Evolutionary conservation across 805 yeast species (phyloP).

Genomic region (Starmera quercuum): DNA sequence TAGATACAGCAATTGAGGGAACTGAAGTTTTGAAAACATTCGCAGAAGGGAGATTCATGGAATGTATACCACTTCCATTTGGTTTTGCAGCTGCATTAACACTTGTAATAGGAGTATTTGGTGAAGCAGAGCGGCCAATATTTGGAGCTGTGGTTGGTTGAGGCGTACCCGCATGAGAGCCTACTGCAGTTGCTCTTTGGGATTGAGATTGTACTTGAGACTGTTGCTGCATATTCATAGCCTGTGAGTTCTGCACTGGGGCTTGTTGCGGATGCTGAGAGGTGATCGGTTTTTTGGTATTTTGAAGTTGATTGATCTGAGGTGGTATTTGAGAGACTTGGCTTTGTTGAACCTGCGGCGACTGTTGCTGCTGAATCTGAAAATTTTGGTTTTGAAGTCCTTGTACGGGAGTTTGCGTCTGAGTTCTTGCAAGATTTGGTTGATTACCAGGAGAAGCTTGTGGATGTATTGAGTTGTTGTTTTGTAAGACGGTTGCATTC

Average conservation of each 20-base stretch:
- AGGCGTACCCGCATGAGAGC: constrained; percentile 15
- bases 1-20: constrained; percentile 69
- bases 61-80: constrained; percentile 18
- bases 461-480: constrained; percentile 21
- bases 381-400: constrained; percentile 20
- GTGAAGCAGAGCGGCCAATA: constrained; percentile 18
- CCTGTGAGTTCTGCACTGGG: no score
- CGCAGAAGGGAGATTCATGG: constrained; percentile 19
- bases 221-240: no score
- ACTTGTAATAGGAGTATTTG: constrained; percentile 33
- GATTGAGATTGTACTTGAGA: no score
- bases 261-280: constrained; percentile 1
- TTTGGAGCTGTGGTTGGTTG: constrained; percentile 8
- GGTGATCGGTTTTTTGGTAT: constrained; percentile 1
- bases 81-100: constrained; percentile 44
- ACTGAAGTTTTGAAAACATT: constrained; percentile 32
- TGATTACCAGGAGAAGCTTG: constrained; percentile 21
- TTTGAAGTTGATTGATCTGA: constrained; percentile 5
- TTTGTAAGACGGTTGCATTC: constrained; percentile 19
- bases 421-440: constrained; percentile 15
- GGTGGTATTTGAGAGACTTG: constrained; percentile 3
- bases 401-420: constrained; percentile 6
- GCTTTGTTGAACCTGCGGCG: background rate
- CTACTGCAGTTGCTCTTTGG: constrained; percentile 14
- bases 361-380: constrained; percentile 7